Percentiles rank a stretch among this genome's conserved stretches.
Conservation (phyloP, 495 filamentous ascomycete species). For the Aspergillus avenaceus region DNA sequence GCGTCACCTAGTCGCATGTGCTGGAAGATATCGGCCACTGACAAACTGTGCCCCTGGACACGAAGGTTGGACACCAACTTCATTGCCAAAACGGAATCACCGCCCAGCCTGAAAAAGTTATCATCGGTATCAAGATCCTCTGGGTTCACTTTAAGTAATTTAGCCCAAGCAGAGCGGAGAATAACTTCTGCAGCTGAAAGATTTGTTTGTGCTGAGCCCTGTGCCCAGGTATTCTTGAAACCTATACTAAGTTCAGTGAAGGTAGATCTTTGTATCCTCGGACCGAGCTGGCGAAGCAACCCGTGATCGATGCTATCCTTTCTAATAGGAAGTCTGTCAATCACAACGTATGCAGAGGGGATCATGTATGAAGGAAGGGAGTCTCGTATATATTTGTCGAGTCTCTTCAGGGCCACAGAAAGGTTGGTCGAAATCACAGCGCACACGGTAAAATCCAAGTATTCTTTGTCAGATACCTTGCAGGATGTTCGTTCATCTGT, state of each 20-base stretch:
- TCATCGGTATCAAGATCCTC: slow-evolving; percentile 40
- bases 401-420: slow-evolving; percentile 23
- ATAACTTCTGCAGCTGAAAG: slow-evolving; percentile 31
- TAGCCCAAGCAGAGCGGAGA: slow-evolving; percentile 43
- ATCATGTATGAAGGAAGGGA: slow-evolving; percentile 39
- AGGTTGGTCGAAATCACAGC: slow-evolving; percentile 18
- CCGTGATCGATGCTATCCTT: slow-evolving; percentile 20
- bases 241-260: slow-evolving; percentile 18
- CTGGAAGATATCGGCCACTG: slow-evolving; percentile 46
- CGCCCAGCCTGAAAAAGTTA: slow-evolving; percentile 45
- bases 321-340: slow-evolving; percentile 24
- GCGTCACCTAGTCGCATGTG: slow-evolving; percentile 39
- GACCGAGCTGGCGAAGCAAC: slow-evolving; percentile 23
- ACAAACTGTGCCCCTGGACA: slow-evolving; percentile 27
- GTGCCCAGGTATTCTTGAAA: slow-evolving; percentile 21
- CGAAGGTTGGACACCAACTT: slow-evolving; percentile 37
- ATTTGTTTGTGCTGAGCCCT: slow-evolving; percentile 14
- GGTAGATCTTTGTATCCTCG: slow-evolving; percentile 15
- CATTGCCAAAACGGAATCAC: slow-evolving; percentile 46
- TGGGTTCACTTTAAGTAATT: slow-evolving; percentile 31
- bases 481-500: slow-evolving; percentile 15
- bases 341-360: slow-evolving; percentile 31
- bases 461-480: neutral
- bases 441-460: slow-evolving; percentile 11
- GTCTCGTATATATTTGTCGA: slow-evolving; percentile 34